Percentiles rank a stretch among this genome's conserved stretches.
These are phyloP conservation scores for Asterochloris sp. DNA, from an alignment of 139 green algal species.

Conservation along the genomic window DNA sequence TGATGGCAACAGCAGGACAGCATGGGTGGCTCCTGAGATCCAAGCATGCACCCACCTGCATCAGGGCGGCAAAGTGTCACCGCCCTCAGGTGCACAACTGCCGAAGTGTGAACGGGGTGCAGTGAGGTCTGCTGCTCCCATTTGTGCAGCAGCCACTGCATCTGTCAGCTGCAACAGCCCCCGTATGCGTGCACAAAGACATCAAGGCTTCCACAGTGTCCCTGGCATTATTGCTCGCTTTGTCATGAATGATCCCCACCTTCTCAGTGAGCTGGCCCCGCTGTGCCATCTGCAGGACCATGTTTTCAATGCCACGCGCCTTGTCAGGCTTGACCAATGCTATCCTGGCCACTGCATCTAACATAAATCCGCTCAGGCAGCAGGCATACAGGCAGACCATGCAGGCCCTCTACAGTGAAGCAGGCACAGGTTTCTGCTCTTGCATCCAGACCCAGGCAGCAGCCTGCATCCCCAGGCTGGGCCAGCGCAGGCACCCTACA, in stretches of 20 bases:
- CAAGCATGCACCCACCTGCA: not conserved
- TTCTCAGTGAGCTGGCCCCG: conserved; percentile 74
- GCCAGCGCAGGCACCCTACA: not conserved
- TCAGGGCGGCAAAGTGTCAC: not conserved
- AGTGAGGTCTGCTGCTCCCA: not conserved
- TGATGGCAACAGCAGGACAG: too few relatives aligned
- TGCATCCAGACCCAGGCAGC: not conserved
- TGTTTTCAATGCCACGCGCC: conserved; percentile 84
- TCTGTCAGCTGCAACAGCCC: too few relatives aligned
- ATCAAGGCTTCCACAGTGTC: not conserved
- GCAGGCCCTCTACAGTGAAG: not conserved
- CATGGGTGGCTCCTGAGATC: not conserved
- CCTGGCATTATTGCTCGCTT: not conserved
- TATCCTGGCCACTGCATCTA: conserved; percentile 76
- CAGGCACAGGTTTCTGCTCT: not conserved
- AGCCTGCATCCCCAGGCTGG: not conserved
- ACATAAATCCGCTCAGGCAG: not conserved
- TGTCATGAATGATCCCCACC: conserved; percentile 1
- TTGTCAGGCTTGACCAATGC: conserved; percentile 96
- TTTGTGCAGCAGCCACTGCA: not conserved
- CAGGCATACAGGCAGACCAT: not conserved
- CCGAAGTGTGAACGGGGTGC: not conserved
- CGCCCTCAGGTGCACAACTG: not conserved
- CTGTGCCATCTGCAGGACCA: conserved; percentile 76
- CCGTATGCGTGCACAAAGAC: not conserved